Evolutionary conservation across 805 yeast genomes (phyloP), one percentile per base, ranked within the genome.

Genomic region (Ascoidea tarda): DNA sequence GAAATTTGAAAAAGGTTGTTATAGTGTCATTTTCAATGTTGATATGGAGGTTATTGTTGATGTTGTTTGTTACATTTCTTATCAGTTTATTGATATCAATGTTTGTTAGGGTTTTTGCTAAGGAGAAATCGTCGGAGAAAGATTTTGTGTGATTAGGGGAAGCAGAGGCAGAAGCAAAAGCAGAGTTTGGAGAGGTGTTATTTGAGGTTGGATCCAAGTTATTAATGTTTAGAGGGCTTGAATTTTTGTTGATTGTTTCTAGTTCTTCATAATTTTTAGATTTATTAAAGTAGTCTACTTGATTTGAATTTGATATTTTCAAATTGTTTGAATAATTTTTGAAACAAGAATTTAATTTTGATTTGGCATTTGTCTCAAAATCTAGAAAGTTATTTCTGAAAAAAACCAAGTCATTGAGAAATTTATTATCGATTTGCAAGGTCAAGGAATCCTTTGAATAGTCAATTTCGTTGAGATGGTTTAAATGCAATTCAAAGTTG

Each of bases 401-500:
- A 5, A 51, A 52, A 6, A 6, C 28, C 12, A 56, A 33, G 38
- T 54, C 57, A 10, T n/a, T 8, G 12, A 54, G 38, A 21, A 56
- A 47, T 46, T 56, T 56, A 6, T 49, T 31, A 28, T 52, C 50
- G 16, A 56, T 56, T 49, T 56, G 58, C 14, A 16, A 48, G 2
- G 52, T 33, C 14, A 56, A 47, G 5, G 55, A 52, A 16, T 56
- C 57, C 47, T 53, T 46, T 6, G 53, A 48, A 33, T 31, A 56
- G 16, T 54, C 38, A 6, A 56, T 47, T 42, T 56, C 58, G 12
- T 52, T 49, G 10, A 56, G 16, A 38, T 51, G 33, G 42, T 56
- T 57, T 48, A 54, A 50, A 46, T 56, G 57, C 12, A 52, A 44
- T 42, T 56, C 57, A 32, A 47, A 56, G 46, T 55, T 55, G 2